Evolutionary conservation across 2,329 filamentous ascomycete species (phyloP).

Genomic region (Neurospora sp.): DNA sequence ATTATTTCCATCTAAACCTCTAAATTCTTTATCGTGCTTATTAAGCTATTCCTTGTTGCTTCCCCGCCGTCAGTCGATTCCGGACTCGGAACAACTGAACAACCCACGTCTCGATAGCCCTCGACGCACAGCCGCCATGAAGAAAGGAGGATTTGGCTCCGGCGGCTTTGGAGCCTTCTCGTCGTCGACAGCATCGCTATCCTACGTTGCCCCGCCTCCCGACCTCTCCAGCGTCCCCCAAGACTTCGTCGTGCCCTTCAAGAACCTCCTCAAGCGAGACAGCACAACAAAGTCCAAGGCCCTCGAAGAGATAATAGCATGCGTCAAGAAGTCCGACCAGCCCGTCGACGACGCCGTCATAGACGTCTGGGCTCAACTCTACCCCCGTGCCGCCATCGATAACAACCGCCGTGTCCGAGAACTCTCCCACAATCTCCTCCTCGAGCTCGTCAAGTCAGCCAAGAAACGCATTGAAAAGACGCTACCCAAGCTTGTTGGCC

Average conservation of each 20-base stretch:
- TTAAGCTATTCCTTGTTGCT: neutral
- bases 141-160: conserved; percentile 11
- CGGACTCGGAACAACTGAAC: neutral
- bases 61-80: neutral
- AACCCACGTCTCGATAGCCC: neutral
- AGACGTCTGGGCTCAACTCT: conserved; percentile 80
- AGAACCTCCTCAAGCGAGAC: conserved; percentile 88
- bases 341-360: conserved; percentile 65
- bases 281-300: conserved; percentile 85
- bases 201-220: conserved; percentile 78
- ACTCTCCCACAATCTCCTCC: conserved; percentile 67
- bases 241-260: conserved; percentile 80
- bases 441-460: conserved; percentile 47
- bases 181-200: conserved; percentile 46
- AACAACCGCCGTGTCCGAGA: conserved; percentile 81
- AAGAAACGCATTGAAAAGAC: conserved; percentile 78
- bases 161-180: conserved; percentile 32
- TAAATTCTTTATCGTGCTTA: neutral
- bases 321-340: conserved; percentile 40
- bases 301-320: conserved; percentile 68
- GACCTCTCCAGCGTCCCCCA: conserved; percentile 70
- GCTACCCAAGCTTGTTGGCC: conserved; percentile 66
- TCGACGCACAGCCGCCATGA: neutral
- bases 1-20: neutral
- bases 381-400: conserved; percentile 84